Evolutionary conservation across 139 green algal genomes (phyloP), one percentile per base, ranked within the genome.

Genomic region (Picochlorum sp.): DNA sequence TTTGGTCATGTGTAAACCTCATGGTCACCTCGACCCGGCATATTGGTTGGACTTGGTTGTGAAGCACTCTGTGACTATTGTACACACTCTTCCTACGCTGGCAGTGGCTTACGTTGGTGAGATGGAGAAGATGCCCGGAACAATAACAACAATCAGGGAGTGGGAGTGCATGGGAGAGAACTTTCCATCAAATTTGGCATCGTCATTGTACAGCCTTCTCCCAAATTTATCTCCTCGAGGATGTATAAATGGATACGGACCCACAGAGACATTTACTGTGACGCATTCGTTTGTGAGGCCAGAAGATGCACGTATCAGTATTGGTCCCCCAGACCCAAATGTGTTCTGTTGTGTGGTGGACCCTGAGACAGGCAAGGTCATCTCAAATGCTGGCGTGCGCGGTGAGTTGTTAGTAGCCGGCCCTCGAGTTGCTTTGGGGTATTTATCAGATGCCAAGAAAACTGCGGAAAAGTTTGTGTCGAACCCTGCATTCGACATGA

Each of bases 361-460:
- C 62, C 20, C 49, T 41, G 18, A 13, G 20, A 45, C 74, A 32
- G 38, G 61, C 51, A 67, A 65, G 6, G 18, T 76, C 16, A 65
- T 65, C 34, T 41, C 34, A 11, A 41, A 41, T 7, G 18, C 70
- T 8, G 77, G 77, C 18, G 57, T 64, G 54, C 26, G 65, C 7
- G 24, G 79, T 3, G 80, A 86, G 75, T 65, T 86, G 57, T 62
- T 77, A 47, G 59, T 86, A 21, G 66, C 47, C 30, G 71, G 74
- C 4, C 62, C 71, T 4, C 64, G 69, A 18, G 47, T 84, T 56
- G 78, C 74, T 2, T 52, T 62, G 15, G 66, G 67, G 13, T 80
- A 80, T 45, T 8, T 61, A 14, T 30, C 21, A 24, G 45, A 49
- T 16, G 57, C 69, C 11, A 61, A 77, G 24, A 55, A 73, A 21